Conservation (phyloP, 768 basidiomycete genomes). For the Leccinellum luteum region DNA sequence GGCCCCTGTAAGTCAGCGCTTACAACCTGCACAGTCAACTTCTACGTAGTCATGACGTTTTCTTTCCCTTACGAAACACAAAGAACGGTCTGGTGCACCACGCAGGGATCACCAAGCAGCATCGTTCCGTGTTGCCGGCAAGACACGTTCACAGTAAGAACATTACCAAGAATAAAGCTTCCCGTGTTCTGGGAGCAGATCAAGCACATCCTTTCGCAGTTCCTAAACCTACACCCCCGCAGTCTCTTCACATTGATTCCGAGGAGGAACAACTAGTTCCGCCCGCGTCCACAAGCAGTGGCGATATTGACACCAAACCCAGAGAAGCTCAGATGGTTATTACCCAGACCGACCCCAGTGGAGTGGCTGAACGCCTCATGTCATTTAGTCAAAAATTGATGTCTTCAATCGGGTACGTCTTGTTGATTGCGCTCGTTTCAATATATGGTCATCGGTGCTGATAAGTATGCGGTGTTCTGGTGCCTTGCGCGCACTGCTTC, state of each 20-base stretch:
- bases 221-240: slow-evolving; percentile 11
- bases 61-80: neutral
- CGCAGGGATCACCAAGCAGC: slow-evolving; percentile 20
- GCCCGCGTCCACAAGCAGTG: slow-evolving; percentile 18
- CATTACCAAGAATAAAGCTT: slow-evolving; percentile 10
- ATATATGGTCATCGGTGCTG: slow-evolving; percentile 19
- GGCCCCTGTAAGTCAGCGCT: slow-evolving; percentile 23
- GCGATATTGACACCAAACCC: slow-evolving; percentile 30
- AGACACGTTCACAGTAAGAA: slow-evolving; percentile 21
- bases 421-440: slow-evolving; percentile 16
- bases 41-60: slow-evolving; percentile 17
- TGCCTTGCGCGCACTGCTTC: slow-evolving; percentile 22
- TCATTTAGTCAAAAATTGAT: slow-evolving; percentile 48
- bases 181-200: slow-evolving; percentile 12
- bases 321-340: slow-evolving; percentile 10
- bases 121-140: slow-evolving; percentile 1
- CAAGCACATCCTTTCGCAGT: slow-evolving; percentile 7
- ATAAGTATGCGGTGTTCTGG: slow-evolving; percentile 14
- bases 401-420: slow-evolving; percentile 44
- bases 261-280: slow-evolving; percentile 14
- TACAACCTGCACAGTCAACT: neutral
- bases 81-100: slow-evolving; percentile 15
- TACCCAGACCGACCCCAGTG: slow-evolving; percentile 24
- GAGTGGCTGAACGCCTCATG: slow-evolving; percentile 48
- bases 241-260: slow-evolving; percentile 12